Conservation (phyloP, 768 basidiomycete species). For the Naganishia antarctica region DNA sequence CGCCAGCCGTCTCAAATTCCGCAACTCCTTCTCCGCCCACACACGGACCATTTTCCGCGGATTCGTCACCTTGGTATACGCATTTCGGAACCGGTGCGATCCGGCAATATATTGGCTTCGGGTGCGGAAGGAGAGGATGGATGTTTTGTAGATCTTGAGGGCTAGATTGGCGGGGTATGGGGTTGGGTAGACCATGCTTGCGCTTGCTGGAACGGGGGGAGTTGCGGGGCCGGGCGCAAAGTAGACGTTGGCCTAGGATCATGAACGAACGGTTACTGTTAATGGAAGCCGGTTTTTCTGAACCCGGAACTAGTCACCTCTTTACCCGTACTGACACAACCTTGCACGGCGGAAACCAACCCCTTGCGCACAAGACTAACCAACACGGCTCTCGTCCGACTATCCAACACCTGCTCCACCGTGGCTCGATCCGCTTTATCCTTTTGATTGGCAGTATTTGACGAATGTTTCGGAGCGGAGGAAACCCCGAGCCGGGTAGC, state of each 20-base stretch:
- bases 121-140: slow-evolving; percentile 94
- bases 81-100: slow-evolving; percentile 88
- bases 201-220: slow-evolving; percentile 26
- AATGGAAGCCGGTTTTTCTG: too few relatives aligned
- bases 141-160: slow-evolving; percentile 97
- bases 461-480: slow-evolving; percentile 81
- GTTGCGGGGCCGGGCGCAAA: slow-evolving; percentile 64
- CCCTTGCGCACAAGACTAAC: slow-evolving; percentile 94
- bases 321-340: slow-evolving; percentile 96
- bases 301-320: slow-evolving; percentile 54
- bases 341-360: slow-evolving; percentile 82
- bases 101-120: slow-evolving; percentile 95
- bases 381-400: slow-evolving; percentile 85
- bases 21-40: slow-evolving; percentile 99
- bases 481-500: slow-evolving; percentile 54
- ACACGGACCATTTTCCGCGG: slow-evolving; percentile 97
- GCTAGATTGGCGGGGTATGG: slow-evolving; percentile 61
- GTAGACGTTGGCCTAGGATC: slow-evolving; percentile 77
- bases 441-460: slow-evolving; percentile 78
- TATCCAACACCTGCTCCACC: slow-evolving; percentile 92
- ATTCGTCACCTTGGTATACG: slow-evolving; percentile 65
- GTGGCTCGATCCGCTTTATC: slow-evolving; percentile 97
- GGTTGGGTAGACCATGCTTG: slow-evolving; percentile 28
- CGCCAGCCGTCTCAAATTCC: slow-evolving; percentile 79
- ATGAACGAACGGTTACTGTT: too few relatives aligned